Percentiles rank a stretch among this genome's conserved stretches.
phyloP scores from a whole-genome alignment of 345 rosid species.

The Ceriops tagal region DNA sequence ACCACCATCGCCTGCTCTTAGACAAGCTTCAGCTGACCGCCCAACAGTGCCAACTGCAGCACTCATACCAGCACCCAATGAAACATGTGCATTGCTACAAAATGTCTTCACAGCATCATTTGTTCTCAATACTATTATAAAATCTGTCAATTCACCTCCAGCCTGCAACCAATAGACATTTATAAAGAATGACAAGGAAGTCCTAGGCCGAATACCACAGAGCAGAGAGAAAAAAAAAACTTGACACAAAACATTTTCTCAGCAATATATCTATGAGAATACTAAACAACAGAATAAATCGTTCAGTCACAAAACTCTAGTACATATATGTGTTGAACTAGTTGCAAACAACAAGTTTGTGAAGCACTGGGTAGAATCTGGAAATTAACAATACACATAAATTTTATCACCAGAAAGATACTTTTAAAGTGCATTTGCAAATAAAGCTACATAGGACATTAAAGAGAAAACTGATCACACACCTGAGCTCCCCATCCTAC shows the following conservation, averaged over 20 bases:
- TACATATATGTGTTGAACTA: not conserved
- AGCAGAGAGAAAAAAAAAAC: not conserved
- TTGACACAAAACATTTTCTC: not conserved
- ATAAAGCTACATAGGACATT: not conserved
- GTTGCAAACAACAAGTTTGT: not conserved
- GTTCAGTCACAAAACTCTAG: not conserved
- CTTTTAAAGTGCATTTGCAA: not conserved
- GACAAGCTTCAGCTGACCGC: constrained; percentile 78
- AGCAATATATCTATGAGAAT: not conserved
- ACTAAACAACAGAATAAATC: not conserved
- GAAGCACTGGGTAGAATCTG: not conserved
- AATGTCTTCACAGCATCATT: constrained; percentile 76
- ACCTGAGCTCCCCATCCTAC: constrained; percentile 99
- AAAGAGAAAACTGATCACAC: constrained; percentile 8
- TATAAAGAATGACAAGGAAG: not conserved
- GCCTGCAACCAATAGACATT: constrained; percentile 50
- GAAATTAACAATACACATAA: not conserved
- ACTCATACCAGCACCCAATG: constrained; percentile 88
- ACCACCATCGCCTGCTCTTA: constrained; percentile 93
- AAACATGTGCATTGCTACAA: constrained; percentile 73
- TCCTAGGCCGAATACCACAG: not conserved
- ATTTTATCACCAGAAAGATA: not conserved
- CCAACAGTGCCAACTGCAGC: constrained; percentile 84
- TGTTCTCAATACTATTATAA: constrained; percentile 78
- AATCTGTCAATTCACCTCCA: constrained; percentile 94